A percentile compares a stretch with the other conserved stretches of the same genome.
Conservation (phyloP, 2,329 filamentous ascomycete genomes). For the Lasiodiplodia theobromae region DNA sequence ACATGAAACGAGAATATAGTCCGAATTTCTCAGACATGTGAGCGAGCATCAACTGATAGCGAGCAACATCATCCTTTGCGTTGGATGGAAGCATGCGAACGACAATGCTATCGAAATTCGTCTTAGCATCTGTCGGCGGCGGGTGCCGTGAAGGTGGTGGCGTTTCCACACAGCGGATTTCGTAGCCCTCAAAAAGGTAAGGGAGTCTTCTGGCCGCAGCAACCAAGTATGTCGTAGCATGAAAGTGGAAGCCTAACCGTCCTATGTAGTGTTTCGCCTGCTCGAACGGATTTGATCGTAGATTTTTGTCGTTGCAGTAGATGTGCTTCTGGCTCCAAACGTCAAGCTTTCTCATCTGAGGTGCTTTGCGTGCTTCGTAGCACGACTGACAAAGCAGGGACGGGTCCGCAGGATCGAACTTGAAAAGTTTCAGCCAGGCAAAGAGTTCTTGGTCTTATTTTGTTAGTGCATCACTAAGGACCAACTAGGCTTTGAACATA, state of each 20-base stretch:
- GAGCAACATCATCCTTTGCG: no score
- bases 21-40: no score
- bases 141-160: not conserved
- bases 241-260: no score
- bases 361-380: not conserved
- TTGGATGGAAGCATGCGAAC: no score
- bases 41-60: no score
- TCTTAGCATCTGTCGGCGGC: not conserved
- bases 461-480: no score
- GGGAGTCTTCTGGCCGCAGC: not conserved
- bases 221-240: not conserved
- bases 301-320: not conserved
- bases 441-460: no score
- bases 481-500: not conserved
- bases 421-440: no score
- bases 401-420: no score
- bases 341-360: not conserved
- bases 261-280: not conserved
- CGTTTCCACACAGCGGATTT: not conserved
- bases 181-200: not conserved
- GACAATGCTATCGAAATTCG: no score
- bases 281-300: not conserved
- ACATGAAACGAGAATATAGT: no score
- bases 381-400: not conserved
- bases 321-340: not conserved